These are phyloP conservation scores for Xylogone sp. DNA, from an alignment of 2,329 filamentous ascomycete genomes.

Conservation along the genomic window DNA sequence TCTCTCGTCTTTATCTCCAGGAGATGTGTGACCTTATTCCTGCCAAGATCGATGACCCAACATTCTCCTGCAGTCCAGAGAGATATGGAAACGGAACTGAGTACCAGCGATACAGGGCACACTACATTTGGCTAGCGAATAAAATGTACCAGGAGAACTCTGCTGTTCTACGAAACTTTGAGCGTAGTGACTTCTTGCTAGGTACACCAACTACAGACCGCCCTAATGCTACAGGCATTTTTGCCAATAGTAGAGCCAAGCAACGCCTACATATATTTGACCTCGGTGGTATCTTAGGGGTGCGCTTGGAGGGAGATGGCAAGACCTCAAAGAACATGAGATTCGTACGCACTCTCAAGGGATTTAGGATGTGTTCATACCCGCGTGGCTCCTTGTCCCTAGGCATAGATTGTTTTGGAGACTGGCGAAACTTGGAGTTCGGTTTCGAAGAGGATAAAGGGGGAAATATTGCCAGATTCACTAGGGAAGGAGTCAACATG, in stretches of 20 bases:
- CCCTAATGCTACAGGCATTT: conserved; percentile 5
- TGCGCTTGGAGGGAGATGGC: conserved; percentile 1
- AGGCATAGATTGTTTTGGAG: conserved; percentile 8
- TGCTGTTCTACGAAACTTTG: background rate
- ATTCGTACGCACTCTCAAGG: conserved; percentile 3
- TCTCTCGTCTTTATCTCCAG: conserved; percentile 6
- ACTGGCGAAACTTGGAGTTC: conserved; percentile 6
- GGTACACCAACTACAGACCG: conserved; percentile 4
- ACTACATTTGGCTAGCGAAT: conserved; percentile 4
- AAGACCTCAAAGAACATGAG: conserved; percentile 4
- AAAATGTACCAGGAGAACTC: conserved; percentile 6
- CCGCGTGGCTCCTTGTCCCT: background rate
- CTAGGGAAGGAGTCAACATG: too few relatives aligned
- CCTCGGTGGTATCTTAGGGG: conserved; percentile 2
- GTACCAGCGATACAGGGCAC: too few relatives aligned
- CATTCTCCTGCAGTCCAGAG: conserved; percentile 1
- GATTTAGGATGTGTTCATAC: conserved; percentile 6
- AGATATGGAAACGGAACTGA: too few relatives aligned
- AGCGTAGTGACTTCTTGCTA: conserved; percentile 1
- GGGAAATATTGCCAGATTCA: too few relatives aligned
- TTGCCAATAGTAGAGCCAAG: background rate
- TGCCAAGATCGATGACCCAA: background rate
- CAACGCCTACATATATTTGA: too few relatives aligned
- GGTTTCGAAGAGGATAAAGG: too few relatives aligned
- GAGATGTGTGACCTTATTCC: conserved; percentile 7